These are phyloP conservation scores for Monilinia fructicola DNA, from an alignment of 2,329 filamentous ascomycete genomes.

Conservation along the genomic window DNA sequence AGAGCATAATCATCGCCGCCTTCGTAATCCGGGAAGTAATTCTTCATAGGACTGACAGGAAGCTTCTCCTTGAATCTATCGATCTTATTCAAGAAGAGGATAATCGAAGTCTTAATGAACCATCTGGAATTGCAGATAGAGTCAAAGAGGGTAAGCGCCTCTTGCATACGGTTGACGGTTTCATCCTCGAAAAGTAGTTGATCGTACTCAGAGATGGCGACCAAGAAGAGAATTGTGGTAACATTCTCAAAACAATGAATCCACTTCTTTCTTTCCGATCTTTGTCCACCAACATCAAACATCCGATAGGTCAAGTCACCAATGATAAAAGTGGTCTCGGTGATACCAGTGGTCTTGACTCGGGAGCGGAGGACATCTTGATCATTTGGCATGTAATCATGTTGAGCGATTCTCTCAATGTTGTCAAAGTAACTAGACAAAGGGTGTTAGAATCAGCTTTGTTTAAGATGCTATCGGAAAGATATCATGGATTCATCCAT, in stretches of 20 bases:
- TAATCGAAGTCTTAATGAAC: conserved; percentile 89
- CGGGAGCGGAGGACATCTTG: conserved; percentile 92
- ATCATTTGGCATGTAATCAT: conserved; percentile 83
- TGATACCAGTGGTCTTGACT: conserved; percentile 92
- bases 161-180: conserved; percentile 93
- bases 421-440: conserved; percentile 75
- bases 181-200: conserved; percentile 96
- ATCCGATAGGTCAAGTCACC: conserved; percentile 94
- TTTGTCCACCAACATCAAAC: conserved; percentile 75
- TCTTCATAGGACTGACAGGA: conserved; percentile 77
- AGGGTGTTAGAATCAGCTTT: conserved; percentile 19
- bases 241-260: conserved; percentile 78
- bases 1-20: conserved; percentile 93
- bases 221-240: conserved; percentile 87
- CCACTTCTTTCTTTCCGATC: conserved; percentile 77
- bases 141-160: conserved; percentile 82
- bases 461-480: background rate
- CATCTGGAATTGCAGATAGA: conserved; percentile 86
- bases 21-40: conserved; percentile 89
- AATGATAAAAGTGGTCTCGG: conserved; percentile 89
- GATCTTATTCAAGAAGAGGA: conserved; percentile 88
- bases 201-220: conserved; percentile 95
- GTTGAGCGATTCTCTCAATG: conserved; percentile 71
- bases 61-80: conserved; percentile 88
- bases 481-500: background rate